Evolutionary conservation across 768 basidiomycete genomes (phyloP), one percentile per base, ranked within the genome.

Genomic region (Hortiboletus flavorubellus): DNA sequence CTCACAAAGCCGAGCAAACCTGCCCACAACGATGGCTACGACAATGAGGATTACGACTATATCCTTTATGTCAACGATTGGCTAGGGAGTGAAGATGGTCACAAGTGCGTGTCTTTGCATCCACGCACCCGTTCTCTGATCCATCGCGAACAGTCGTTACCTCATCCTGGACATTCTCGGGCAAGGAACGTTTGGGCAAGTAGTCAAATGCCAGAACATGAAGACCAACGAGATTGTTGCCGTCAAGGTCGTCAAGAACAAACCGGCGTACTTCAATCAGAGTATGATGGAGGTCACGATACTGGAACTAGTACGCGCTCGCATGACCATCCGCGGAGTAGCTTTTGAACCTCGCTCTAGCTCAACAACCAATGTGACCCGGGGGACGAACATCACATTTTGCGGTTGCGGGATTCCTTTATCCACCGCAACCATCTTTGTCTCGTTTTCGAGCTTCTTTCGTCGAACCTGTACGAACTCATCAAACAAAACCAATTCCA

Each of bases 241-340:
- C 23, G 97, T 99, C 58, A 99, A 98, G 74, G 97, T 99, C 8
- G 93, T 99, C 61, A 99, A 99, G 78, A 99, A 99, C 74, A 99
- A 98, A 73, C 97, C 96, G 6, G 97, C 97, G 0, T 99, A 99
- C 76, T 94, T 97, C 73, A 98, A 98, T 68, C 97, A 99, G 75
- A 93, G 90, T 72, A 98, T 97, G 91, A 99, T 99, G 97, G 97
- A 99, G 73, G 96, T 98, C 29, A 97, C 94, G 2, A 98, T 99
- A 58, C 78, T 99, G 43, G 93, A 98, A 70, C 76, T 98, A 74
- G 95, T 95, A 52, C 58, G 91, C 80, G 8, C 18, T 51, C n/a
- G n/a, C 53, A 46, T 44, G 6, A 12, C 35, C 30, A n/a, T n/a
- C n/a, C 14, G 4, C 12, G 23, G 29, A 8, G 6, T 31, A 44